Base-by-base conservation (phyloP, 106 monocot species). In the Platanthera guangdongensis region DNA sequence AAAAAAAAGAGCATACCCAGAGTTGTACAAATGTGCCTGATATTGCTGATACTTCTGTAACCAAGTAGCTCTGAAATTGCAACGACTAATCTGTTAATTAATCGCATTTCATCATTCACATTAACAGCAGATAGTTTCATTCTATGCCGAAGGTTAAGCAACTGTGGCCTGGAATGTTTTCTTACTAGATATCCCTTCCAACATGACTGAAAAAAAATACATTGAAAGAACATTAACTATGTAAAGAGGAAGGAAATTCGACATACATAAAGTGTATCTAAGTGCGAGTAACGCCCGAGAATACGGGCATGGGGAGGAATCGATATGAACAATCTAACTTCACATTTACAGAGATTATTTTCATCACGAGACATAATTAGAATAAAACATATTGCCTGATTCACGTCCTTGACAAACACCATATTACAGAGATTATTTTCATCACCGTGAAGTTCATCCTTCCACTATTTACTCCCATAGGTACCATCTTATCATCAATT, bases 21-120 rank as follows among this genome's bases (percentile, higher is more conserved):
- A 71, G 87, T 81, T 55, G 80, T 81, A 85, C 87, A 90, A 75
- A 79, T 87, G 55, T 81, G 85, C 9, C 81, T 74, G 55, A 90
- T 85, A 57, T 71, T 81, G n/a, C 78, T 85, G 50, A 85, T 81
- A 47, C 83, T 85, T 74, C 64, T 84, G 60, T 78, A 71, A 8
- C 69, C 78, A 76, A 78, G 73, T 12, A 90, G 85, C 62, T 83
- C 83, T 9, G 87, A 83, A 76, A 90, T 79, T 74, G 90, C 90
- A 50, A 83, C 51, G 22, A 87, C 71, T 60, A 90, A 79, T 78
- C 74, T 84, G 70, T 87, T 87, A 62, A 90, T 85, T 21, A 90
- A 71, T 55, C 81, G 68, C 79, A 68, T 83, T 63, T 73, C 71
- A 64, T 90, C 76, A 28, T 85, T 80, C 6, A 82, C 81, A 69